Conservation (phyloP, 441 rosid genomes). For the Syzygium syzygioides region DNA sequence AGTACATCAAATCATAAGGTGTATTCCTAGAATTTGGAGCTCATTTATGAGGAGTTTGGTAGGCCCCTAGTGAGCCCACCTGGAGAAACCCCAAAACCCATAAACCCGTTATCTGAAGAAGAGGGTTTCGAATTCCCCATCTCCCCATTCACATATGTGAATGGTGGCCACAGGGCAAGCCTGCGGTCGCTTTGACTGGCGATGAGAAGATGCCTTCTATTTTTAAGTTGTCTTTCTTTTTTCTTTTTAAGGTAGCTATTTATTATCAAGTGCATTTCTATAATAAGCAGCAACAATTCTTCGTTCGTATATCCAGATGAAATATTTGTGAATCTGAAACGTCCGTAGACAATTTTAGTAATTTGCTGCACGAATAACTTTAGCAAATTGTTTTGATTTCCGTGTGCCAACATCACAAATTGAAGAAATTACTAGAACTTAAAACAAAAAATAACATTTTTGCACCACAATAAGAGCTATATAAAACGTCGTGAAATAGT, state of each 20-base stretch:
- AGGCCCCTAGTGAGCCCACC: too few species aligned
- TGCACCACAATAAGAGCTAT: not conserved
- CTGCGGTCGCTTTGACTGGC: not conserved
- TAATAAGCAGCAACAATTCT: not conserved
- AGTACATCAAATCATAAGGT: too few species aligned
- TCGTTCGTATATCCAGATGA: not conserved
- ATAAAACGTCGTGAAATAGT: not conserved
- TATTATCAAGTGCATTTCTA: not conserved
- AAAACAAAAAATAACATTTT: not conserved
- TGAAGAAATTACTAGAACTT: not conserved
- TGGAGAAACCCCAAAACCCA: too few species aligned
- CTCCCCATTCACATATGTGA: too few species aligned
- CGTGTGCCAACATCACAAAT: not conserved
- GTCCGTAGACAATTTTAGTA: not conserved
- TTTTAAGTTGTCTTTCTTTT: not conserved
- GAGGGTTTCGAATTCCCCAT: too few species aligned
- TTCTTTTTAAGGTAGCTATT: not conserved
- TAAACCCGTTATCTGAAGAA: too few species aligned
- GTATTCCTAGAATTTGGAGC: too few species aligned
- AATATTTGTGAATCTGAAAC: not conserved
- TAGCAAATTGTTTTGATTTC: not conserved
- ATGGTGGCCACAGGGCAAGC: too few species aligned
- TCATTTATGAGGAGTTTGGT: too few species aligned
- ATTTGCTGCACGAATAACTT: not conserved
- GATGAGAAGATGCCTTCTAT: not conserved